phyloP scores from a whole-genome alignment of 208 protist species.

The Acanthamoeba culbertsoni region DNA sequence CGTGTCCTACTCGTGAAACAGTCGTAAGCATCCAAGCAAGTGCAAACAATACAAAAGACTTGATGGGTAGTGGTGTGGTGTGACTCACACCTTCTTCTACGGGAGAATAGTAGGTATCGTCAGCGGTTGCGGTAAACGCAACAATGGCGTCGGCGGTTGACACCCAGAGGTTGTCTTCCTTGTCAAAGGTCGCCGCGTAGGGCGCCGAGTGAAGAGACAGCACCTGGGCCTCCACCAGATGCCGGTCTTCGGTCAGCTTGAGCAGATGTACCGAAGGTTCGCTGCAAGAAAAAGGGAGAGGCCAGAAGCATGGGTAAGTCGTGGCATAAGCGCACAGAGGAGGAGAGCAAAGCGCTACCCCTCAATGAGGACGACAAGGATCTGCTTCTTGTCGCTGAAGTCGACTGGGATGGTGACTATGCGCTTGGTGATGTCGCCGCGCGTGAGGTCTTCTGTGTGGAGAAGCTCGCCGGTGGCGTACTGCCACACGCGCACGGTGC shows the following conservation, averaged over 20 bases:
- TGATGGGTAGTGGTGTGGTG: background rate
- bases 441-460: background rate
- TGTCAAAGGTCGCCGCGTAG: background rate
- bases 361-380: background rate
- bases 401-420: background rate
- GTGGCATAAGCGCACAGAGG: no score
- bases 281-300: no score
- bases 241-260: background rate
- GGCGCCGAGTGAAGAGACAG: background rate
- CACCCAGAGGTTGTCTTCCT: slow-evolving; percentile 7
- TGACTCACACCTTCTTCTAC: background rate
- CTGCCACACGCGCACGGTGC: background rate
- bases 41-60: background rate
- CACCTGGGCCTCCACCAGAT: background rate
- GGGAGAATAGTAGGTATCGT: background rate
- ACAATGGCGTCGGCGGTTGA: background rate
- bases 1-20: background rate
- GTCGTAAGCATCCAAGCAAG: no score
- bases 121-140: background rate
- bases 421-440: background rate
- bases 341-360: no score
- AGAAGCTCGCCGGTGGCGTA: background rate
- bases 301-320: no score
- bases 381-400: background rate
- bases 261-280: background rate